A percentile compares a stretch with the other conserved stretches of the same genome.
Evolutionary conservation across 108 stramenopile genomes (phyloP).

Genomic region (Conticribra weissflogii): DNA sequence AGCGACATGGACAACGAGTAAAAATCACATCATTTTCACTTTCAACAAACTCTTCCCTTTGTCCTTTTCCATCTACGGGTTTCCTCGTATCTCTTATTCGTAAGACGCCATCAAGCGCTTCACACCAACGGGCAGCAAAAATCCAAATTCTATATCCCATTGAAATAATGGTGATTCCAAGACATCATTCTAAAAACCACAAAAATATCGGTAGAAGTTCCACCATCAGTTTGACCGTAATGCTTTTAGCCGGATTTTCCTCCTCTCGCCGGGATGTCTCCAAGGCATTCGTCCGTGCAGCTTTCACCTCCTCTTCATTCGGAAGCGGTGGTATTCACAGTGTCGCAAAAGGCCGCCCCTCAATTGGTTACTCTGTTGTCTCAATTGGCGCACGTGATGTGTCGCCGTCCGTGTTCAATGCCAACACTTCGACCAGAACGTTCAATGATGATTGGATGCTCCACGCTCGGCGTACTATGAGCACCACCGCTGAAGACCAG

Average conservation of each 20-base stretch:
- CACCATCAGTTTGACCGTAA: not conserved
- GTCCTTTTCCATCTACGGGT: too few relatives aligned
- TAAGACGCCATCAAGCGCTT: too few relatives aligned
- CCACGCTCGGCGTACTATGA: not conserved
- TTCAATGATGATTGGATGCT: not conserved
- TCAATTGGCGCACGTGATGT: not conserved
- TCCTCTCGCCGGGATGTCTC: not conserved
- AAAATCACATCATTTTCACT: too few relatives aligned
- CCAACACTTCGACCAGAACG: not conserved
- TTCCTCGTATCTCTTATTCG: too few relatives aligned
- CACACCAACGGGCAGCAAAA: too few relatives aligned
- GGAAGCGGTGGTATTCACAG: not conserved
- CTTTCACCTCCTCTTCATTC: constrained; percentile 8
- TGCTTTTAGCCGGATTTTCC: not conserved
- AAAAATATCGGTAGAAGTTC: not conserved
- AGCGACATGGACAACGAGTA: too few relatives aligned
- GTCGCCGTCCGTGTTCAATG: too few relatives aligned
- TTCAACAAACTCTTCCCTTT: too few relatives aligned
- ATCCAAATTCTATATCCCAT: too few relatives aligned
- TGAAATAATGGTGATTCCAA: not conserved
- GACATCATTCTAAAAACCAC: not conserved
- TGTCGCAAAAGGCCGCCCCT: not conserved
- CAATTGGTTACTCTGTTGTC: not conserved
- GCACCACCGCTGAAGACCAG: constrained; percentile 18
- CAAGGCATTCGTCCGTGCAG: constrained; percentile 18